Base-by-base conservation (phyloP, 495 filamentous ascomycete species). In the Penicillium roqueforti region DNA sequence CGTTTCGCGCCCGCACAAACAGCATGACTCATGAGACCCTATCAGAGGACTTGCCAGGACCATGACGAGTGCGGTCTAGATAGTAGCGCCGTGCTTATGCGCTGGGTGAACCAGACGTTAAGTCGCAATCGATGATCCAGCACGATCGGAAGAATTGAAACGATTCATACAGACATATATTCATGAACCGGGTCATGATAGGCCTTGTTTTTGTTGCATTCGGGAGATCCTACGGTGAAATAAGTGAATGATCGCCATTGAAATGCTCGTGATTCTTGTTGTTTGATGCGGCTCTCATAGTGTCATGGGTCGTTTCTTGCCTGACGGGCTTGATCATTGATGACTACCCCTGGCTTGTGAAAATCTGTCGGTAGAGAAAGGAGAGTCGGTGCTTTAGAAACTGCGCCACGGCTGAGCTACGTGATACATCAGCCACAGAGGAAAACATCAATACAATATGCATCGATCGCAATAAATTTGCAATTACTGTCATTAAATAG, bases 131-230 rank as follows among this genome's bases (percentile, higher is more conserved):
- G 67, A n/a, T 49, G 48, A 34, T 70, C 67, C 2, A 68, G 42
- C 10, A 70, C 49, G 23, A 59, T 64, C 3, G 58, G 60, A 9
- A 70, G 49, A 26, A 70, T 66, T 1, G 67, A 65, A 7, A 68
- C 60, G 26, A 70, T 7, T 58, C 53, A 37, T 64, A 70, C 1
- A 70, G 60, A 23, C 66, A 68, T 14, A 54, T 57, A 22, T 69
- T 64, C 67, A 42, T 39, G 3, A 16, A 26, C 16, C 63, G 90
- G 49, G 87, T 89, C 68, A 76, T 23, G 3, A 23, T 19, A 40
- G 5, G 16, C 16, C 0, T n/a, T 10, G 14, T 23, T 5, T 31
- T 31, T 31, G 1, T 7, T 39, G 20, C 9, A 13, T 34, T 11
- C 1, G 89, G 80, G 79, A 57, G 87, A 26, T 1, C 32, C 20